Evolutionary conservation across 2,329 filamentous ascomycete genomes (phyloP), one percentile per base, ranked within the genome.

Genomic region (Calonectria pseudoturangicola): DNA sequence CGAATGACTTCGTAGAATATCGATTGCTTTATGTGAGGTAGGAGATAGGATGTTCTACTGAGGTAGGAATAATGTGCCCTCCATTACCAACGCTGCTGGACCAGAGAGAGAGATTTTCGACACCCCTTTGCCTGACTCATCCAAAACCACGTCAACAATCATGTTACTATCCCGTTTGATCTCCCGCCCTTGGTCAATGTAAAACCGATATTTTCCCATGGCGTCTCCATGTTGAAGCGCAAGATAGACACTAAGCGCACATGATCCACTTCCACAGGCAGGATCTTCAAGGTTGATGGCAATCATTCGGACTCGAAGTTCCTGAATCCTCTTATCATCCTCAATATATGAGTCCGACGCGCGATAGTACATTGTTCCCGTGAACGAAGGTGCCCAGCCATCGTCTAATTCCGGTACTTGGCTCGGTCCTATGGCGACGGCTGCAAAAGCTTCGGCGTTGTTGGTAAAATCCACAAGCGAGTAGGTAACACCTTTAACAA

Each of bases 251-350:
- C 60, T 51, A 54, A 74, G 13, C 7, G 66, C 45, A 45, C 72
- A 72, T 4, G 58, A 72, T 25, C 69, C 72, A 30, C 72, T 72
- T 1, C 72, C 70, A 15, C 69, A 72, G 1, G 72, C 72, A 1
- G 70, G 70, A 41, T 74, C 72, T 62, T 72, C 72, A 5, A 74
- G 47, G 45, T 72, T 66, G 39, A 74, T 74, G n/a, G 72, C 72
- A 58, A 74, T 72, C 72, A 74, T 74, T 6, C 72, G 15, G 41
- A 15, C 39, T 41, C 15, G 15, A 45, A n/a, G 15, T 16, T 45
- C 2, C 18, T 45, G 41, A 45, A 45, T 16, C 41, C 41, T 45
- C 41, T 8, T n/a, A 8, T 45, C 41, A 45, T n/a, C 8, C 16
- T 45, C 41, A 45, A 7, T 2, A 4, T 45, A 18, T n/a, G 41